Base-by-base conservation (phyloP, 148 eudicot genomes). In the Hydrangea macrophylla region DNA sequence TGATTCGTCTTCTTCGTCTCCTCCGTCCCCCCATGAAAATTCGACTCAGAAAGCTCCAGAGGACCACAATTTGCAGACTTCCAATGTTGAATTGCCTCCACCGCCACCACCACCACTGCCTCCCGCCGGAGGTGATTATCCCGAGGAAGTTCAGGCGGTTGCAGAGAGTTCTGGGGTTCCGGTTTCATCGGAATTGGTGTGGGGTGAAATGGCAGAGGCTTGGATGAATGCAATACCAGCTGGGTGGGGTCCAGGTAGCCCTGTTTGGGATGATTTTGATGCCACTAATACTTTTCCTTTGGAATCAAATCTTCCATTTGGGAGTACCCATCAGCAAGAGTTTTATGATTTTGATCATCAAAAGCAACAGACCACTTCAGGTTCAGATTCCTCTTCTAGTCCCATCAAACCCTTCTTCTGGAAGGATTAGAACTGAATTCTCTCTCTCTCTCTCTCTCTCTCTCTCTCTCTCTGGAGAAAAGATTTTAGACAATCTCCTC, bases 201-300 rank as follows among this genome's bases (percentile, higher is more conserved):
- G 94, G 94, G 83, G 79, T 26, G 92, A 86, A 12, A 86, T 88
- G 90, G 75, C 83, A 0, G 96, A 92, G 33, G 85, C 82, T 35
- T 93, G 98, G 98, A 68, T 86, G 27, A 86, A 85, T 44, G 73
- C 85, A 9, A 85, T 88, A 24, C 88, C 90, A 17, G 88, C 89
- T 0, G 92, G 96, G 22, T 89, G 92, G 91, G 98, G 93, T 2
- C 92, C 96, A 0, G 98, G 88, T 0, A 89, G 93, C 51, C 81
- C 98, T 0, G 85, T 89, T 30, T 93, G 98, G 98, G 98, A 93
- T 82, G 78, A 83, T 81, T 48, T 86, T 15, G 95, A 90, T 54
- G 12, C 83, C 8, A 72, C 72, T 10, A 93, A 85, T 27, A 81
- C 75, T 75, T 70, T 88, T 26, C 44, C 85, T 53, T 45, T 87